Conservation (phyloP, 495 filamentous ascomycete genomes). For the Polyplosphaeria fusca region DNA sequence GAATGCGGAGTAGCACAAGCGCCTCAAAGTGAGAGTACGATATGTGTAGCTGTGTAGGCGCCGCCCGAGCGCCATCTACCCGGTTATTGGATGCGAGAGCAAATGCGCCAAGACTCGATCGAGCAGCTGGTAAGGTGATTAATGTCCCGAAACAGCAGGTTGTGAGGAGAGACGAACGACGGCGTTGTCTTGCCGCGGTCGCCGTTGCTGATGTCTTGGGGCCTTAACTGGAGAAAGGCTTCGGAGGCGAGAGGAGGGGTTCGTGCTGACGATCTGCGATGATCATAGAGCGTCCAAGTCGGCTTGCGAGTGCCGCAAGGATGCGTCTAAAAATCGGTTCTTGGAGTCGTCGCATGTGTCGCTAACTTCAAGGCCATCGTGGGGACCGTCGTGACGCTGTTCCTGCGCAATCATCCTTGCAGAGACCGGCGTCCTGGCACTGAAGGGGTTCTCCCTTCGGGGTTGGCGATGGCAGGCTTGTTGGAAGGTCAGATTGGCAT, state of each 20-base stretch:
- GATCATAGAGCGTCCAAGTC: background rate
- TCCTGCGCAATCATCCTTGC: background rate
- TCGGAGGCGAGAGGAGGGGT: background rate
- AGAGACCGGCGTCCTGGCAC: background rate
- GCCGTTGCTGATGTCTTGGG: constrained; percentile 2
- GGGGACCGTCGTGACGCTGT: too few species aligned
- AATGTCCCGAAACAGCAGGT: background rate
- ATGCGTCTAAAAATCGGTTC: too few species aligned
- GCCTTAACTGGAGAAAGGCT: background rate
- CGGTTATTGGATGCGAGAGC: constrained; percentile 26
- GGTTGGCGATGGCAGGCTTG: constrained; percentile 24
- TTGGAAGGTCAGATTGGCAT: constrained; percentile 5
- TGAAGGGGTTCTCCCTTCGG: constrained; percentile 5
- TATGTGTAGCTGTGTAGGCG: background rate
- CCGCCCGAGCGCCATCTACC: constrained; percentile 22
- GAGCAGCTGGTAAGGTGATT: background rate
- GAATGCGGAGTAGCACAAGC: too few species aligned
- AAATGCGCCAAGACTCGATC: background rate
- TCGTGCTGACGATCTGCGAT: constrained; percentile 3
- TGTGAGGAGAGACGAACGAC: background rate
- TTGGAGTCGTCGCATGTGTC: too few species aligned
- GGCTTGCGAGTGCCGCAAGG: too few species aligned
- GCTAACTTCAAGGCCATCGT: too few species aligned
- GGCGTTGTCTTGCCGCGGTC: background rate
- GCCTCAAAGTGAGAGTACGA: too few species aligned